phyloP scores from a whole-genome alignment of 1,139 yeast species.

The Diutina siamensis region DNA sequence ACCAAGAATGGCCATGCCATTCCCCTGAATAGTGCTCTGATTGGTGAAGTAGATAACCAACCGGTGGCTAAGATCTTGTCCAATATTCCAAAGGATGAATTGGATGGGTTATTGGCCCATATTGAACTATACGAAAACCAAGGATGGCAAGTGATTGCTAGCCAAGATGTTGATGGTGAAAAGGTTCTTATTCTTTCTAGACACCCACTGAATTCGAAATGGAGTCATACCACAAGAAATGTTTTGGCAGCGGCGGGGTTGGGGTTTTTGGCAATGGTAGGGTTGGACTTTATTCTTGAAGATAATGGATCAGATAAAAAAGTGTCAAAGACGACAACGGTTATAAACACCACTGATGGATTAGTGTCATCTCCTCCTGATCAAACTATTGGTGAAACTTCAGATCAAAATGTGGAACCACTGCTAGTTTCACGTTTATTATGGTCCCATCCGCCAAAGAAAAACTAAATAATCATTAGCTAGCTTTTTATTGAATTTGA shows the following conservation, averaged over 20 bases:
- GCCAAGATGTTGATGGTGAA: conserved; percentile 20
- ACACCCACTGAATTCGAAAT: conserved; percentile 7
- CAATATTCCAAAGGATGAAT: conserved; percentile 22
- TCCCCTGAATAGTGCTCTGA: background rate
- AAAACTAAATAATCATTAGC: too few species aligned
- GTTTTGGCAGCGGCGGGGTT: conserved; percentile 25
- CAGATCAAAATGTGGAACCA: too few species aligned
- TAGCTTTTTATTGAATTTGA: too few species aligned
- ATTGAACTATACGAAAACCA: conserved; percentile 23
- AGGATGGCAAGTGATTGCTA: conserved; percentile 37
- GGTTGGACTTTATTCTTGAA: conserved; percentile 16
- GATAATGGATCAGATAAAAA: too few species aligned
- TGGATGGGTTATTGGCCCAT: conserved; percentile 18
- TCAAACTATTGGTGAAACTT: too few species aligned
- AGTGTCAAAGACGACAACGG: too few species aligned
- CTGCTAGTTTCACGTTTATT: too few species aligned
- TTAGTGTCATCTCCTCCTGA: too few species aligned
- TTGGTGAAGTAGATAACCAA: background rate
- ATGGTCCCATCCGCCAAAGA: too few species aligned
- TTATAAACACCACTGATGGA: too few species aligned
- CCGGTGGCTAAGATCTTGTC: conserved; percentile 18
- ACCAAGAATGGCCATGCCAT: background rate
- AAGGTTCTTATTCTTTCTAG: conserved; percentile 16
- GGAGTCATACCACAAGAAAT: conserved; percentile 15
- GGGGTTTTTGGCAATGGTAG: conserved; percentile 19